A percentile compares a stretch with the other conserved stretches of the same genome.
Evolutionary conservation across 2,329 filamentous ascomycete genomes (phyloP).

Genomic region (Alternaria ventricosa): DNA sequence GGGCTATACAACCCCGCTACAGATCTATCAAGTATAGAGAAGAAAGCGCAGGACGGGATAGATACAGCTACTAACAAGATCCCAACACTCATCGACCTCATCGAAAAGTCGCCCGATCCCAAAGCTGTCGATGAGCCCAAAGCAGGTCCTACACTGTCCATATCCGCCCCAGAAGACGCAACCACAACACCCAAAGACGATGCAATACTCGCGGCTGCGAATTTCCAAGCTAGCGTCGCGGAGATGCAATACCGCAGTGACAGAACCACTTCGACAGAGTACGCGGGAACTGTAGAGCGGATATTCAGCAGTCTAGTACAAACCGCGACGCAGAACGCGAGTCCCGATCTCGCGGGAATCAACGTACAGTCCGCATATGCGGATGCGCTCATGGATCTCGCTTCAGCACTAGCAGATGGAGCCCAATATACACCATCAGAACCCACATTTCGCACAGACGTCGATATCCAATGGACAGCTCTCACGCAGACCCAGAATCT

Average conservation of each 20-base stretch:
- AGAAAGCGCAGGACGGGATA: constrained; percentile 64
- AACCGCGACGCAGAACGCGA: constrained; percentile 56
- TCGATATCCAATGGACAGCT: constrained; percentile 42
- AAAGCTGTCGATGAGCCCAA: constrained; percentile 32
- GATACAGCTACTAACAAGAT: constrained; percentile 62
- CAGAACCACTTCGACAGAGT: constrained; percentile 59
- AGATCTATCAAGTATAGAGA: constrained; percentile 59
- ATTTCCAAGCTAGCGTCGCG: constrained; percentile 62
- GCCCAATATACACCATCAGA: constrained; percentile 20
- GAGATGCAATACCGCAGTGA: constrained; percentile 63
- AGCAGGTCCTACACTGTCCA: constrained; percentile 42
- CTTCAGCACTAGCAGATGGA: constrained; percentile 52
- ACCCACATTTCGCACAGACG: constrained; percentile 19
- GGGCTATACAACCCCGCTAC: constrained; percentile 55
- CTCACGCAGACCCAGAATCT: constrained; percentile 39
- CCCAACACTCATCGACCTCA: constrained; percentile 56
- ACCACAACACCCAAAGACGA: constrained; percentile 57
- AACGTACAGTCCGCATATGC: constrained; percentile 62
- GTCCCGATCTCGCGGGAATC: constrained; percentile 58
- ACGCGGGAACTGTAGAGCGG: constrained; percentile 53
- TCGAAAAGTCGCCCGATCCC: constrained; percentile 33
- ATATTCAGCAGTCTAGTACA: constrained; percentile 42
- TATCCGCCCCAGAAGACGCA: constrained; percentile 29
- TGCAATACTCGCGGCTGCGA: constrained; percentile 61
- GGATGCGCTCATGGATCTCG: constrained; percentile 63